Base-by-base conservation (phyloP, 1,139 yeast genomes). In the Yamadazyma jaroonii region DNA sequence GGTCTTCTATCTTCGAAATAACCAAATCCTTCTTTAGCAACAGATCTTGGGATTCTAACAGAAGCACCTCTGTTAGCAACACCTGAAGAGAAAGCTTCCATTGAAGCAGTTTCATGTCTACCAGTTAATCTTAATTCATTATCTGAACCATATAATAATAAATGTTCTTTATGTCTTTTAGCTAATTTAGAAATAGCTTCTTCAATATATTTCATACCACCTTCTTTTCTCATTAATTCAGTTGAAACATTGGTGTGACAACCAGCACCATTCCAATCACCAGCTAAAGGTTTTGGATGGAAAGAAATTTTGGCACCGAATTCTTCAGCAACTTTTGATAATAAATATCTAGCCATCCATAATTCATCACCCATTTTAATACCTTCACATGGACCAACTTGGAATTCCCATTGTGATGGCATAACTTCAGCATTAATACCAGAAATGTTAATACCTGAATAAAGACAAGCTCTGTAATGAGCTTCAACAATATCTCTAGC, bases 351-450 rank as follows among this genome's bases (percentile, higher is more conserved):
- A 47, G 97, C 94, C 58, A 90, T 79, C 92, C 97, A 90, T 64
- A 92, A 79, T 67, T 92, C 83, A 67, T 92, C 98, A 65, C 97
- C 98, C 97, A 92, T 90, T 54, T 72, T 66, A 64, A 92, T 90
- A 60, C 98, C 98, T 49, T 69, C 79, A 72, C 97, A 88, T 49
- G 98, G 98, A 60, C 98, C 98, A 54, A 92, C 97, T 77, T 92
- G 98, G 86, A 86, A 92, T 75, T 92, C 98, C 98, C 98, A 92
- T 79, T 92, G 98, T 43, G 97, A 88, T 42, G 98, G 98, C 97
- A 92, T 92, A 50, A 92, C 98, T 77, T 92, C 98, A 54, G 98
- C 98, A 29, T 92, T 92, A 66, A 92, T 90, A 74, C 98, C 98
- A 41, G 96, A 84, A 53, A 90, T 82, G 61, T 77, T 73, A 53